These are phyloP conservation scores for Fusarium mundagurra DNA, from an alignment of 2,329 filamentous ascomycete species.

Conservation along the genomic window DNA sequence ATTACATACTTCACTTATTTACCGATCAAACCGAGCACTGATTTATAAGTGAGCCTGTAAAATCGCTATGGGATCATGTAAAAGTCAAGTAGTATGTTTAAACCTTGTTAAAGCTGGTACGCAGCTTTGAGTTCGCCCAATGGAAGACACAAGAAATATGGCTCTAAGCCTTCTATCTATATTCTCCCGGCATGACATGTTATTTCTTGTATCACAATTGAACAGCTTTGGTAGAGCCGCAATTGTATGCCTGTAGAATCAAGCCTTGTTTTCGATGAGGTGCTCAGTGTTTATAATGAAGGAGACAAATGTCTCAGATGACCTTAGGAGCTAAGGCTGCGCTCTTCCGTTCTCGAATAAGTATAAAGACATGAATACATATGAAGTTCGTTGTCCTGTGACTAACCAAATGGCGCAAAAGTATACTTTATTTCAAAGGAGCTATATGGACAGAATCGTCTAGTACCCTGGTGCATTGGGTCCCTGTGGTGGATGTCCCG, in stretches of 20 bases:
- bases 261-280: background rate
- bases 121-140: background rate
- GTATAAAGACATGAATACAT: background rate
- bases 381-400: background rate
- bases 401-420: background rate
- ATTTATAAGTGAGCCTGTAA: background rate
- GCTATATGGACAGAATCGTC: background rate
- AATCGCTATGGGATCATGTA: background rate
- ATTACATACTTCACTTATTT: background rate
- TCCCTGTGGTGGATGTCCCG: conserved; percentile 16
- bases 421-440: background rate
- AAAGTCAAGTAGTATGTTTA: background rate
- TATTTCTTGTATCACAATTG: background rate
- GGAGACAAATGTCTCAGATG: background rate
- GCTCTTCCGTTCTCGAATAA: background rate
- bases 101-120: background rate
- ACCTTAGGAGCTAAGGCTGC: background rate
- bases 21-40: background rate
- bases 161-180: background rate
- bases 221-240: background rate
- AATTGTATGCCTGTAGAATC: background rate
- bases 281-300: background rate
- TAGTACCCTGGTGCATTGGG: conserved; percentile 3
- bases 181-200: background rate
- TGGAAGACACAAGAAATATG: background rate